Evolutionary conservation across 2,329 filamentous ascomycete genomes (phyloP), one percentile per base, ranked within the genome.

Genomic region (Cercospora nicotianae): DNA sequence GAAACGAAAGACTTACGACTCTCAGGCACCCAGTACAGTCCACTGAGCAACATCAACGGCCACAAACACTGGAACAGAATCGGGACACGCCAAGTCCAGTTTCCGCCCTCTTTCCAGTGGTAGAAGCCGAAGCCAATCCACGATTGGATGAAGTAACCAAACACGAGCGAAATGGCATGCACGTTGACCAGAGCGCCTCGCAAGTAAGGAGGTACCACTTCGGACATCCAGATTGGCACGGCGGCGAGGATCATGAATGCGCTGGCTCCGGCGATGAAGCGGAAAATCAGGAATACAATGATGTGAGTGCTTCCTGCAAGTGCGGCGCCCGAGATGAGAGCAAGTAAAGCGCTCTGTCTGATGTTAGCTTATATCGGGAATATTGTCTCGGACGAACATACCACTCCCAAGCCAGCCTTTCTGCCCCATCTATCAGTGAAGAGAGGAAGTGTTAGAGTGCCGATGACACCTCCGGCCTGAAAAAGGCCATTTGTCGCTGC

Each of bases 151-250:
- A 62, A 68, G 48, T 73, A 72, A 3, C 72, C 72, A 2, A 68
- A 39, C 13, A 74, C 65, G 13, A 74, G 55, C 1, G 67, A 57
- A 13, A 77, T 73, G 20, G 73, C 77, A 59, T 80, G 77, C 13
- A 79, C 72, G 31, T 78, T 75, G 30, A 80, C 76, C 1, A 80
- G 72, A 26, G 74, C 75, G 8, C 76, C 78, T 28, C 78, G 74
- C 26, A 77, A 70, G 18, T 75, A 69, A 4, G 73, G 71, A 4
- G 78, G 78, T 0, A 77, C 75, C 53, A 79, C 72, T 51, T 79
- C 76, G 58, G 74, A 73, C 75, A 80, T 77, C 72, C 73, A 76
- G 68, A 79, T 74, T 58, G 79, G 77, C 57, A 79, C 76, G 30
- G 76, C 75, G 5, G 75, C 74, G 8, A 78, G 66, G 42, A 76